phyloP scores from a whole-genome alignment of 345 rosid species.

The Dipteronia dyeriana region DNA sequence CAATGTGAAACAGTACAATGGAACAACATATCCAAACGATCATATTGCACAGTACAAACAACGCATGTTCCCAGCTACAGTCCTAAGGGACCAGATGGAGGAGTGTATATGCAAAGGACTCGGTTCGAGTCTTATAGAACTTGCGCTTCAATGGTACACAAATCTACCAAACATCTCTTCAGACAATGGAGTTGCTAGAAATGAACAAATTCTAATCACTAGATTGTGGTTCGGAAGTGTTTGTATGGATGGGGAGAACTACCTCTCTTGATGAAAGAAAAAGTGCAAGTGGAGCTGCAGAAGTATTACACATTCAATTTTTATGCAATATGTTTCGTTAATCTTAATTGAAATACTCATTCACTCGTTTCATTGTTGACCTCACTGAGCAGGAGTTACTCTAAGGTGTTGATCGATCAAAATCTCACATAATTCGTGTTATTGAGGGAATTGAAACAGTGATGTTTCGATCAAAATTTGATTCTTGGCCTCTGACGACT shows the following conservation, averaged over 20 bases:
- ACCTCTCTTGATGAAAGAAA: constrained; percentile 88
- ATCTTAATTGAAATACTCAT: constrained; percentile 15
- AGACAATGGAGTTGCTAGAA: constrained; percentile 69
- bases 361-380: constrained; percentile 12
- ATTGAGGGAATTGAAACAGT: constrained; percentile 99
- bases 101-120: too few relatives aligned
- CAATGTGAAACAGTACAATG: too few relatives aligned
- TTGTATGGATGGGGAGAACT: constrained; percentile 92
- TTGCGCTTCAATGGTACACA: too few relatives aligned
- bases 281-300: constrained; percentile 79
- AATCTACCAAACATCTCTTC: too few relatives aligned
- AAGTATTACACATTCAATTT: constrained; percentile 45
- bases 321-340: constrained; percentile 8
- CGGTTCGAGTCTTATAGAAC: too few relatives aligned
- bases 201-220: constrained; percentile 83
- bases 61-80: too few relatives aligned
- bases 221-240: constrained; percentile 82
- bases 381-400: constrained; percentile 60
- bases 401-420: constrained; percentile 49
- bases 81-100: too few relatives aligned
- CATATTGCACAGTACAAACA: too few relatives aligned
- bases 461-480: constrained; percentile 84
- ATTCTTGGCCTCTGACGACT: constrained; percentile 77
- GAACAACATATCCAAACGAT: too few relatives aligned
- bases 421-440: constrained; percentile 70